A percentile compares a stretch with the other conserved stretches of the same genome.
phyloP scores from a whole-genome alignment of 2,329 filamentous ascomycete genomes.

The Fusarium longipes region DNA sequence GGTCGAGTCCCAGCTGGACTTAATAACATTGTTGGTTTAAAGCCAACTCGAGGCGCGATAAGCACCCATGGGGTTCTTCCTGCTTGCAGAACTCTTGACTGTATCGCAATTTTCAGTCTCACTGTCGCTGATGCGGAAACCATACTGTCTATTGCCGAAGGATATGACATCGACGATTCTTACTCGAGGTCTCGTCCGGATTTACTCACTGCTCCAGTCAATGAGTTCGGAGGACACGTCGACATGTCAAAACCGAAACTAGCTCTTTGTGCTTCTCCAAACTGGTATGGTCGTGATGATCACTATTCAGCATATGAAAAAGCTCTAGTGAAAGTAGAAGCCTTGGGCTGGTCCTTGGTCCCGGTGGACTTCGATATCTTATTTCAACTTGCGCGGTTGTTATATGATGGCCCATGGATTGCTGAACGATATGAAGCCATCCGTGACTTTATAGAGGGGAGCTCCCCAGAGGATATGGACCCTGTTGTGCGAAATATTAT shows the following conservation, averaged over 20 bases:
- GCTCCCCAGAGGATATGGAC: constrained; percentile 49
- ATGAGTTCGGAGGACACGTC: constrained; percentile 48
- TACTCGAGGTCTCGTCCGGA: constrained; percentile 59
- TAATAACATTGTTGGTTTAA: constrained; percentile 64
- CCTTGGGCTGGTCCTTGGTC: constrained; percentile 56
- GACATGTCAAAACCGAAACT: constrained; percentile 46
- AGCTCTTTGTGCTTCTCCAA: constrained; percentile 56
- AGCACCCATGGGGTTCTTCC: constrained; percentile 62
- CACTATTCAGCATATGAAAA: constrained; percentile 58
- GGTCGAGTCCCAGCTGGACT: constrained; percentile 65
- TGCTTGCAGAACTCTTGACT: constrained; percentile 68
- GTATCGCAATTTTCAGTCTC: constrained; percentile 64
- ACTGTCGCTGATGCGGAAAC: constrained; percentile 62
- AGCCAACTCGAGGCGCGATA: constrained; percentile 65
- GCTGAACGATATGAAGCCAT: constrained; percentile 67
- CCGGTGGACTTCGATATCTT: constrained; percentile 62
- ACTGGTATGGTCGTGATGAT: constrained; percentile 51
- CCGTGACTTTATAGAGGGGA: constrained; percentile 55
- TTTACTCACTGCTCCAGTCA: not conserved
- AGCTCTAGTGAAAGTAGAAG: constrained; percentile 52
- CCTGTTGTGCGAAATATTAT: constrained; percentile 52
- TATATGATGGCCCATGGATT: constrained; percentile 69
- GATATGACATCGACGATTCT: constrained; percentile 60
- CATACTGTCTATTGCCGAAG: constrained; percentile 61
- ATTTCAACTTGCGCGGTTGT: constrained; percentile 62